A percentile compares a stretch with the other conserved stretches of the same genome.
Conservation (phyloP, 106 monocot species). For the Agapanthus africanus region DNA sequence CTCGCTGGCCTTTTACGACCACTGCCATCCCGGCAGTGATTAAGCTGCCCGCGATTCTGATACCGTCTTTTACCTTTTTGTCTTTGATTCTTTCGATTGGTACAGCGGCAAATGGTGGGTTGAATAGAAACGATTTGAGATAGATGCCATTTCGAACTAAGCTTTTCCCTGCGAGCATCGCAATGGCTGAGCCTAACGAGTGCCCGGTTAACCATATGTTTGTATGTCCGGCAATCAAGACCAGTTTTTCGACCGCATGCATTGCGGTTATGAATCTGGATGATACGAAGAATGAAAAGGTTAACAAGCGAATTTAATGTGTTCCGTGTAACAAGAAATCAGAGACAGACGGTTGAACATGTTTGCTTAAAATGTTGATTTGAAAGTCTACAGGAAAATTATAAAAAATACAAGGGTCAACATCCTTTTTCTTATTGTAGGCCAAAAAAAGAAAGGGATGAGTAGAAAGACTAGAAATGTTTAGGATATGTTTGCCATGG, state of each 20-base stretch:
- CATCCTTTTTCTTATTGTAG: too few relatives aligned
- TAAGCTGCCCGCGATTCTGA: constrained; percentile 57
- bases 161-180: constrained; percentile 49
- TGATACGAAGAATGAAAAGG: too few relatives aligned
- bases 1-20: constrained; percentile 24
- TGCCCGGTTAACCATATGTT: constrained; percentile 77
- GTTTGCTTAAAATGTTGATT: too few relatives aligned
- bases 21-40: constrained; percentile 55
- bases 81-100: constrained; percentile 65
- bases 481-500: too few relatives aligned
- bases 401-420: too few relatives aligned
- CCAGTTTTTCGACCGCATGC: constrained; percentile 37
- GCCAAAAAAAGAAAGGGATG: too few relatives aligned
- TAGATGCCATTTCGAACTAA: constrained; percentile 39
- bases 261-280: constrained; percentile 44
- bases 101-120: constrained; percentile 61
- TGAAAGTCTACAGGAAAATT: too few relatives aligned
- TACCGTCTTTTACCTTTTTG: constrained; percentile 34
- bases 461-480: too few relatives aligned
- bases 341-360: too few relatives aligned
- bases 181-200: constrained; percentile 70
- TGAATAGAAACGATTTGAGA: constrained; percentile 61
- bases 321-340: too few relatives aligned
- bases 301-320: too few relatives aligned
- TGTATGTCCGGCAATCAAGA: constrained; percentile 19